Conservation (phyloP, 441 rosid genomes). For the Raphanus hybrid region DNA sequence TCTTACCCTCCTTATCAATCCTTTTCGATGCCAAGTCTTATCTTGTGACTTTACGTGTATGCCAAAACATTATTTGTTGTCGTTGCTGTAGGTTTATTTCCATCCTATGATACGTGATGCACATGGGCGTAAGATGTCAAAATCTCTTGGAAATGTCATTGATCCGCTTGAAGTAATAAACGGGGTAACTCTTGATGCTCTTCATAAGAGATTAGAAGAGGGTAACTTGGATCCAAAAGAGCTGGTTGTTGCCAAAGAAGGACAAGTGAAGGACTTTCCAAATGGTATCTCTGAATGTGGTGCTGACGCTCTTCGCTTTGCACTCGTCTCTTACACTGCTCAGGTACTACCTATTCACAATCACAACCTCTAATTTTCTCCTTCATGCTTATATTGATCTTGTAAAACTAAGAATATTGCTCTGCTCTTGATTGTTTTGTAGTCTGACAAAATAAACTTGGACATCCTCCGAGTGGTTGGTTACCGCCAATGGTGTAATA, state of each 20-base stretch:
- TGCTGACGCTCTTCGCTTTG: conserved; percentile 97
- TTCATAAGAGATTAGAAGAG: conserved; percentile 84
- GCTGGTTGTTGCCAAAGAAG: conserved; percentile 74
- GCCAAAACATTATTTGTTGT: conserved; percentile 2
- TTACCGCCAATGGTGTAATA: conserved; percentile 99
- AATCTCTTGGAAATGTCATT: conserved; percentile 92
- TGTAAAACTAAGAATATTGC: conserved; percentile 10
- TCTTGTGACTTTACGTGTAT: neutral
- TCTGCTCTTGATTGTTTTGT: conserved; percentile 33
- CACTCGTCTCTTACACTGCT: conserved; percentile 94
- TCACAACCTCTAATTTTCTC: conserved; percentile 1
- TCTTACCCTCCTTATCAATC: conserved; percentile 1
- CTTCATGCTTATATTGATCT: neutral
- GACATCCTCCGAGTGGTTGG: conserved; percentile 97
- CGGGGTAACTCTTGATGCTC: conserved; percentile 86
- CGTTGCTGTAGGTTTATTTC: conserved; percentile 69
- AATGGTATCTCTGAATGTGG: conserved; percentile 98
- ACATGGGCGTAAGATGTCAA: conserved; percentile 98
- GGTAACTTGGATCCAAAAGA: conserved; percentile 90
- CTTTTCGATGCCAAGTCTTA: neutral
- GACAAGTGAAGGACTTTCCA: conserved; percentile 87
- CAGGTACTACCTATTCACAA: conserved; percentile 58
- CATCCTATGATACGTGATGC: conserved; percentile 99
- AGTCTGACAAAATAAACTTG: conserved; percentile 94
- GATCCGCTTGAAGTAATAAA: conserved; percentile 95